Conservation (phyloP, 2,329 filamentous ascomycete genomes). For the Claviceps arundinis region DNA sequence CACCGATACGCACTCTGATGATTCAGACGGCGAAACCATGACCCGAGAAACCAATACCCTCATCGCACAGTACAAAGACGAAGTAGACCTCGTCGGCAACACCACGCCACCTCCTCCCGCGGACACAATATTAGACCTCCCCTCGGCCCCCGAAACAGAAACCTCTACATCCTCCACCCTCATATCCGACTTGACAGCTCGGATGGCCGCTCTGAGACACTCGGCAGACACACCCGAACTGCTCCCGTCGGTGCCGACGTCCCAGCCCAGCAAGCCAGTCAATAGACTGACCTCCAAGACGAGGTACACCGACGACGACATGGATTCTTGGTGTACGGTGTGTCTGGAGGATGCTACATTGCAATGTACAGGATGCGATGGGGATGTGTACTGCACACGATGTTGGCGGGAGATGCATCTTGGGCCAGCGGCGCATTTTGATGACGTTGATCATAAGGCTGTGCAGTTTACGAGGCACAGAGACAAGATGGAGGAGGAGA, state of each 20-base stretch:
- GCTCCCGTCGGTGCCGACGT: constrained; percentile 39
- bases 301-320: constrained; percentile 54
- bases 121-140: background rate
- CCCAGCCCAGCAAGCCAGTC: constrained; percentile 27
- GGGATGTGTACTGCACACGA: constrained; percentile 58
- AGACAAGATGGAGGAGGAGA: constrained; percentile 18
- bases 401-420: constrained; percentile 77
- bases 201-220: constrained; percentile 35
- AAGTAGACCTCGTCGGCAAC: constrained; percentile 22
- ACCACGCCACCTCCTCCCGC: background rate
- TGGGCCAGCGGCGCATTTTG: constrained; percentile 53
- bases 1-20: constrained; percentile 17
- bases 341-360: constrained; percentile 68
- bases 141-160: background rate
- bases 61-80: constrained; percentile 33
- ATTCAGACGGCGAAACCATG: constrained; percentile 41
- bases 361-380: constrained; percentile 57
- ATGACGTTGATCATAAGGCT: constrained; percentile 57
- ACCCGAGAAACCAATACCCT: constrained; percentile 28
- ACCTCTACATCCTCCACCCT: constrained; percentile 3
- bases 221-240: constrained; percentile 23
- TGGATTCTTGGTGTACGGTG: constrained; percentile 68
- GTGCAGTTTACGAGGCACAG: constrained; percentile 38
- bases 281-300: constrained; percentile 25
- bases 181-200: constrained; percentile 33